phyloP scores from a whole-genome alignment of 164 flowering plant species.

The Annona cherimola region DNA sequence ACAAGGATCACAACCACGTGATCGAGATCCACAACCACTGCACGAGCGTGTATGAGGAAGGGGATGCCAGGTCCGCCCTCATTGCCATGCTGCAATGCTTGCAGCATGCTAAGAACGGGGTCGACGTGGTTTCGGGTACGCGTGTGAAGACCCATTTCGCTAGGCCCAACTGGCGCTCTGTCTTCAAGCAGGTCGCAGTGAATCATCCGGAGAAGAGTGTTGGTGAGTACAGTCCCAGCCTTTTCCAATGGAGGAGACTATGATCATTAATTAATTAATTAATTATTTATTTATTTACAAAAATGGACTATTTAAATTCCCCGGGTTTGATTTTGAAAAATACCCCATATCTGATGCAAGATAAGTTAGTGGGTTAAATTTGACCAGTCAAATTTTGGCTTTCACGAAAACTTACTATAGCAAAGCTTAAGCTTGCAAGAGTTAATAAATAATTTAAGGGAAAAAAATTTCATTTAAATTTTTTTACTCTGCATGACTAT shows the following conservation, averaged over 20 bases:
- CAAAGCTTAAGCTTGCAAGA: too few species aligned
- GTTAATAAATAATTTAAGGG: too few species aligned
- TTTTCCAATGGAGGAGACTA: not conserved
- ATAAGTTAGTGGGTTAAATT: too few species aligned
- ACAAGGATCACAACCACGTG: constrained; percentile 32
- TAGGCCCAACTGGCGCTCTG: constrained; percentile 54
- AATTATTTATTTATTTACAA: not conserved
- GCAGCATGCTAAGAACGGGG: constrained; percentile 56
- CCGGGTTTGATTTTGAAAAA: not conserved
- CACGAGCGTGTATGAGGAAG: constrained; percentile 71
- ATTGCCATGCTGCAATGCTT: constrained; percentile 61
- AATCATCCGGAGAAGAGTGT: constrained; percentile 38
- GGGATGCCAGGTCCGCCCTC: constrained; percentile 65
- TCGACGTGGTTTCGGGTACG: constrained; percentile 59
- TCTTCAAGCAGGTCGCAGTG: constrained; percentile 43
- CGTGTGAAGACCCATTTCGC: constrained; percentile 56
- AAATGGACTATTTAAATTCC: not conserved
- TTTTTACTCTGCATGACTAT: too few species aligned
- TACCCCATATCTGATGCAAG: not conserved
- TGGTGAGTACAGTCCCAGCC: constrained; percentile 30
- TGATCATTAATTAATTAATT: not conserved
- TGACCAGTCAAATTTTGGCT: too few species aligned
- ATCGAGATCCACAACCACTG: constrained; percentile 68
- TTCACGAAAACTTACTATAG: too few species aligned
- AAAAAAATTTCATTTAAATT: too few species aligned